phyloP scores from a whole-genome alignment of 306 rosid species.

The Casuarina glauca region DNA sequence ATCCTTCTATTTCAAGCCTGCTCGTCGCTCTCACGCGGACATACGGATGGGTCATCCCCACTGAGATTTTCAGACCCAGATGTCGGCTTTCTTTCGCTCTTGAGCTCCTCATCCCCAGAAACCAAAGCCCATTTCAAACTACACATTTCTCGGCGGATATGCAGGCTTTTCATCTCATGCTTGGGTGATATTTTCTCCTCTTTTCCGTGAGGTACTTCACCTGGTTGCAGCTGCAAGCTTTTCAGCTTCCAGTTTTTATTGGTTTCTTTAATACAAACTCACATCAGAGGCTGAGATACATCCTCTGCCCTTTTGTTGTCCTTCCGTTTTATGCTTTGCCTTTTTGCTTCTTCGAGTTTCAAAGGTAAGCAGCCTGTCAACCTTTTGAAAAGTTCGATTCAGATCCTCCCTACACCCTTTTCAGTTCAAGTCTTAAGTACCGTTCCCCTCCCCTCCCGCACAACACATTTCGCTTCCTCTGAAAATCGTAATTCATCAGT shows the following conservation, averaged over 20 bases:
- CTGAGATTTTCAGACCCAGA: constrained; percentile 11
- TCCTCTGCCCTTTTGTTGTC: constrained; percentile 17
- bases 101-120: neutral
- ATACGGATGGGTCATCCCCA: constrained; percentile 32
- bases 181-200: constrained; percentile 5
- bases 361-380: constrained; percentile 10
- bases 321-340: neutral
- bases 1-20: constrained; percentile 51
- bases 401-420: constrained; percentile 23
- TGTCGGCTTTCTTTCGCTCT: constrained; percentile 6
- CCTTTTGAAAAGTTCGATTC: constrained; percentile 2
- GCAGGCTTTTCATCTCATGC: constrained; percentile 2
- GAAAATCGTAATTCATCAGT: neutral
- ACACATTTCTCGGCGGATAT: constrained; percentile 13
- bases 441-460: neutral
- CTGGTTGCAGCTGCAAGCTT: constrained; percentile 14
- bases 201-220: constrained; percentile 23
- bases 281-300: constrained; percentile 28
- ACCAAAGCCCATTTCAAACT: neutral
- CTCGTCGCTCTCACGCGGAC: constrained; percentile 57
- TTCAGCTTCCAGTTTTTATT: constrained; percentile 26
- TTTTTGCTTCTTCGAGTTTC: constrained; percentile 28
- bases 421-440: neutral
- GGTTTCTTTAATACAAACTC: constrained; percentile 22
- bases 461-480: neutral